Evolutionary conservation across 2,329 filamentous ascomycete species (phyloP), one percentile per base, ranked within the genome.

Genomic region (Beauveria bassiana): DNA sequence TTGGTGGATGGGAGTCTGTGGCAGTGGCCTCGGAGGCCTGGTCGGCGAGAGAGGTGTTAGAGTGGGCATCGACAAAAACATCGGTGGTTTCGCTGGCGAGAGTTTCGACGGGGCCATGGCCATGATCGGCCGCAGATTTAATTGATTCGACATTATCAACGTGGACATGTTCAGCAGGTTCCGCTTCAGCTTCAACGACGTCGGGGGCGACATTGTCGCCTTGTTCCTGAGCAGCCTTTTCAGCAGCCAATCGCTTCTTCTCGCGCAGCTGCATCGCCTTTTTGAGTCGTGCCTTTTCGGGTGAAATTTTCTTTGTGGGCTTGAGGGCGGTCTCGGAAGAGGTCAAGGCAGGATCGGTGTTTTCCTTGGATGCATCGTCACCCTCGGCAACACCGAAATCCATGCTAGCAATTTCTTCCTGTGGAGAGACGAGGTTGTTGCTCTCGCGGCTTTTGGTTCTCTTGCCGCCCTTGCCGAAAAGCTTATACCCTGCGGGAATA

Each of bases 181-280:
- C 60, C 20, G 43, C 50, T 22, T 54, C 28, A 16, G 43, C 43
- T 34, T 61, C 59, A 16, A 22, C 70, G 8, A 61, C 60, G 34
- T 72, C 68, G 16, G 56, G 62, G 53, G 69, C 67, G 42, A 51
- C 62, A 22, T 65, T 65, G 49, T 71, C 67, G 24, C 66, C 66
- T n/a, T 62, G 66, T 34, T 67, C 66, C 10, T 65, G 64, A 31
- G 64, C 64, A n/a, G 61, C 64, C 38, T 70, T 68, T 46, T 62
- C 63, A 10, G 65, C 63, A 7, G 38, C 64, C 16, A 61, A 49
- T 22, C 45, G 86, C 73, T 91, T 92, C 75, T 89, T 91, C 74
- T 96, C 95, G 58, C 93, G 84, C 67, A 97, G 75, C 73, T 97
- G 90, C 76, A 97, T 82, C 8, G 95, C 95, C 77, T 96, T 97